Evolutionary conservation across 2,329 filamentous ascomycete genomes (phyloP).

Genomic region (Anisogramma anomala): DNA sequence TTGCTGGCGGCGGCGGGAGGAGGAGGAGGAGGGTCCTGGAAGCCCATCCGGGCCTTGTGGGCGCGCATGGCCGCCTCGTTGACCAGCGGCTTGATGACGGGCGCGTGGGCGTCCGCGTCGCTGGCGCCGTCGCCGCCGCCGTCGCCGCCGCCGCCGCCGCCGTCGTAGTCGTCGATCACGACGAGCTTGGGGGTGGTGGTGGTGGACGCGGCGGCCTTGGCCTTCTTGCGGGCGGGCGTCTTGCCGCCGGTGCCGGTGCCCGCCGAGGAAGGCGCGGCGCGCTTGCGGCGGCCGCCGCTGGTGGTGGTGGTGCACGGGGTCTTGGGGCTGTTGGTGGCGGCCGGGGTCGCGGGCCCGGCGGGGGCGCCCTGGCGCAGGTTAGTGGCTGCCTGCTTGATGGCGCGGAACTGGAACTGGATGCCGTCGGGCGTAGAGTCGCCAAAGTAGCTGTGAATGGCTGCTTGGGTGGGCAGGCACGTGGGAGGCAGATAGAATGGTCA

Average conservation of each 20-base stretch:
- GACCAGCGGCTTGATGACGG: background rate
- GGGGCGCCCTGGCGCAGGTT: slow-evolving; percentile 24
- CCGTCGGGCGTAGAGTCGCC: slow-evolving; percentile 46
- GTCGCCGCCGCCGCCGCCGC: slow-evolving; percentile 12
- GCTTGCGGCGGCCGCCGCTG: slow-evolving; percentile 8
- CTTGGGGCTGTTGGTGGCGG: slow-evolving; percentile 19
- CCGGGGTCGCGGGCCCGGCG: background rate
- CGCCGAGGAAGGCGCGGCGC: slow-evolving; percentile 9
- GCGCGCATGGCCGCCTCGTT: background rate
- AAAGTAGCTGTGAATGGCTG: slow-evolving; percentile 49
- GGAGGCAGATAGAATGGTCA: no score
- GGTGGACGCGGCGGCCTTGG: slow-evolving; percentile 36
- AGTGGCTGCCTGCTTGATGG: slow-evolving; percentile 42
- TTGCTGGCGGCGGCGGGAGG: no score
- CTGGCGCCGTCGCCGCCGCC: slow-evolving; percentile 14
- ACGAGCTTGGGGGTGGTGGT: slow-evolving; percentile 13
- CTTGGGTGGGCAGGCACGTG: no score
- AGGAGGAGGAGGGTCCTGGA: no score
- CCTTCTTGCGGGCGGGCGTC: slow-evolving; percentile 10
- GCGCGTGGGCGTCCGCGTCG: slow-evolving; percentile 6
- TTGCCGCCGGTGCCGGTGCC: no score
- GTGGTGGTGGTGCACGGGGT: slow-evolving; percentile 16
- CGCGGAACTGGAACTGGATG: slow-evolving; percentile 49
- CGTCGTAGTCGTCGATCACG: no score
- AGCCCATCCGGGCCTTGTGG: no score